Base-by-base conservation (phyloP, 2,329 filamentous ascomycete species). In the Nemania sp. region DNA sequence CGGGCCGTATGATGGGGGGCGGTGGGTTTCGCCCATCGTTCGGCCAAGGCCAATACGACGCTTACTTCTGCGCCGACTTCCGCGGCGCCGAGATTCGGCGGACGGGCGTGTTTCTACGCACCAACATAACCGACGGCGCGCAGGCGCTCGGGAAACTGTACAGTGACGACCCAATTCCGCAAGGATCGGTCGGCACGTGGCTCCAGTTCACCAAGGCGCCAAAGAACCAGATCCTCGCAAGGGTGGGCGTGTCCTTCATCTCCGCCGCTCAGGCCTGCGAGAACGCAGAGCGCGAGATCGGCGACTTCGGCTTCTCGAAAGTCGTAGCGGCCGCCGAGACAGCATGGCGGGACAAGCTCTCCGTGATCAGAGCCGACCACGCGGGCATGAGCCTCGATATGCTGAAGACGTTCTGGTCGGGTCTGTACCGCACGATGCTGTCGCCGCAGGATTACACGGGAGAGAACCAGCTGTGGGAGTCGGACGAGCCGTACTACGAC, bases 381-480 rank as follows among this genome's bases (percentile, higher is more conserved):
- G 77, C 70, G 0, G 82, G 82, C 0, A 83, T 85, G 6, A 83
- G 82, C 15, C 80, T 80, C 39, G 78, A 83, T 32, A 70, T 90
- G 29, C 80, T 88, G 68, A 85, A 77, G 11, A 83, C 85, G 0
- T 91, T 92, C 67, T 91, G 88, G 88, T 90, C 87, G 20, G 88
- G 88, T 0, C 75, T 87, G 5, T 92, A 91, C 69, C 79, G 89
- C 29, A 80, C 84, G 4, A 80, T 91, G 78, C 84, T 91, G 55
- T 88, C 85, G 45, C 89, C 89, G 9, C 88, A 91, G 71, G 88
- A 91, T 67, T 91, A 91, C 68, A 91, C 89, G 0, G 88, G 87
- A 4, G 89, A 92, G 72, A 92, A 92, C 64, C 87, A 83, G 37
- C 74, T 88, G 1, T 92, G 89, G 89, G 72, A 85, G 12, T 89